A percentile compares a stretch with the other conserved stretches of the same genome.
Conservation (phyloP, 2,329 filamentous ascomycete species). For the Cladophialophora psammophila region DNA sequence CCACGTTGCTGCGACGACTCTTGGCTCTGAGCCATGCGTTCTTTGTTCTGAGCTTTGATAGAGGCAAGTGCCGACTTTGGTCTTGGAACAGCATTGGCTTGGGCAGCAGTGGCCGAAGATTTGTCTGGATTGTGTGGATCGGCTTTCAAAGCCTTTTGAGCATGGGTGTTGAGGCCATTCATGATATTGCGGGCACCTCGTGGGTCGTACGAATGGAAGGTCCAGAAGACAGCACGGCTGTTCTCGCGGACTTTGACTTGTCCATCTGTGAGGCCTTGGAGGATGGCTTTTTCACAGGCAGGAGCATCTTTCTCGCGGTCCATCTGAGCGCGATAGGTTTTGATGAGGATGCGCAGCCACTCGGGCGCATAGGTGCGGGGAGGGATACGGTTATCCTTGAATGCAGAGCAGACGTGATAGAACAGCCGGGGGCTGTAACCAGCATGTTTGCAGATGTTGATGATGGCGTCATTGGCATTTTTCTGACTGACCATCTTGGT, state of each 20-base stretch:
- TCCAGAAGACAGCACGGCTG: conserved; percentile 87
- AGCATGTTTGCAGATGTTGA: conserved; percentile 77
- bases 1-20: conserved; percentile 19
- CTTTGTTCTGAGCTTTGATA: conserved; percentile 38
- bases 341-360: conserved; percentile 85
- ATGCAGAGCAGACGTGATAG: conserved; percentile 82
- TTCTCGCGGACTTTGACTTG: conserved; percentile 90
- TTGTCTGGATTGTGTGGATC: conserved; percentile 74
- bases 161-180: conserved; percentile 76
- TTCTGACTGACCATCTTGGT: conserved; percentile 94
- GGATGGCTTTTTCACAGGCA: conserved; percentile 83
- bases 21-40: conserved; percentile 21
- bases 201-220: conserved; percentile 78
- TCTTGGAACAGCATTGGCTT: conserved; percentile 24
- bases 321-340: conserved; percentile 77
- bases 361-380: conserved; percentile 78
- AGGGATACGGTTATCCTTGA: conserved; percentile 92
- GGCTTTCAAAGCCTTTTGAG: conserved; percentile 80
- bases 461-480: conserved; percentile 80
- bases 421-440: conserved; percentile 82
- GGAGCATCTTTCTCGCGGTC: conserved; percentile 87
- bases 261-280: conserved; percentile 84
- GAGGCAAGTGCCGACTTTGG: conserved; percentile 38
- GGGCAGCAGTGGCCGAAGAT: conserved; percentile 34
- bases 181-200: conserved; percentile 83